phyloP scores from a whole-genome alignment of 129 eudicot species.

The Ambrosia trifida region DNA sequence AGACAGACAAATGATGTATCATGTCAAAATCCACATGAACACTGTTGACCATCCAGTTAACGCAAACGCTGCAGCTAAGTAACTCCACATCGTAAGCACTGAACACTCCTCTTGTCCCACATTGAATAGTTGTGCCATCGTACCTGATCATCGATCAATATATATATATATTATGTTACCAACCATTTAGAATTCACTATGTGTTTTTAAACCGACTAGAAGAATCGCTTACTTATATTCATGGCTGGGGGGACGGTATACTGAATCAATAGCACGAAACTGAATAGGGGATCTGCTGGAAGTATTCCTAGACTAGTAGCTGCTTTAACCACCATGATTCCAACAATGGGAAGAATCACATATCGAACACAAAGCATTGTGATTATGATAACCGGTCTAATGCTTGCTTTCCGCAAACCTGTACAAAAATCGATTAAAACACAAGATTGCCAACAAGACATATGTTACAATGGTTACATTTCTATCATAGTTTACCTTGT shows the following conservation, averaged over 20 bases:
- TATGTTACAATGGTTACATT: not conserved
- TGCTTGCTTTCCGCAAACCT: conserved; percentile 56
- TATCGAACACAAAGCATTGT: conserved; percentile 61
- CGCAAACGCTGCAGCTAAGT: conserved; percentile 33
- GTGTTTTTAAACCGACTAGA: not conserved
- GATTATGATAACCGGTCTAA: conserved; percentile 39
- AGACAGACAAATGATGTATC: not conserved
- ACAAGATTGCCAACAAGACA: not conserved
- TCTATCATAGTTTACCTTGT: conserved; percentile 54
- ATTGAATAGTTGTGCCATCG: conserved; percentile 29
- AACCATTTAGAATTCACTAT: not conserved
- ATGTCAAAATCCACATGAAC: conserved; percentile 40
- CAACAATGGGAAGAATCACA: conserved; percentile 57
- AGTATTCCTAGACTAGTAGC: conserved; percentile 62
- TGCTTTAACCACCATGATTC: conserved; percentile 63
- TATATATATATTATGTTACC: not conserved
- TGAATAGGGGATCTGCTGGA: conserved; percentile 78
- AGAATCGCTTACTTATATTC: conserved; percentile 58
- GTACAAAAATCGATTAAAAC: not conserved
- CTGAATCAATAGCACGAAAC: conserved; percentile 76
- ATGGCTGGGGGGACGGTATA: conserved; percentile 85
- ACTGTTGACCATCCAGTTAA: conserved; percentile 34
- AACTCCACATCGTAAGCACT: conserved; percentile 36
- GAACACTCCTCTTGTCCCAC: conserved; percentile 41
- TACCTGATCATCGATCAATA: conserved; percentile 18